Evolutionary conservation across 2,329 filamentous ascomycete species (phyloP).

Genomic region (Xylariales sp.): DNA sequence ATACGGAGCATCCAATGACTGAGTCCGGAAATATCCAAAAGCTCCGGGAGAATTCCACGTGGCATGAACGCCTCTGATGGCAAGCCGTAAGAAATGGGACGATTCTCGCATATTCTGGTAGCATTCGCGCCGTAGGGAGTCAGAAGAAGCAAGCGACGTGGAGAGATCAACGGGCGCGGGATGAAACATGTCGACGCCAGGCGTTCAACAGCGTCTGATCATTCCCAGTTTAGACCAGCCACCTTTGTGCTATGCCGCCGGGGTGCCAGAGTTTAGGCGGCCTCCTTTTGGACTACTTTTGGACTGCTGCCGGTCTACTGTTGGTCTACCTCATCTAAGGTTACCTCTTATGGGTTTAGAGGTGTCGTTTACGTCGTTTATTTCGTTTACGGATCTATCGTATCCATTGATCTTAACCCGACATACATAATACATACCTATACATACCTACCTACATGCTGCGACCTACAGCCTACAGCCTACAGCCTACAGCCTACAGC

Average conservation of each 20-base stretch:
- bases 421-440: neutral
- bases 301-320: no score
- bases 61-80: conserved; percentile 15
- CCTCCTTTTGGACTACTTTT: no score
- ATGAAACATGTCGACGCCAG: conserved; percentile 11
- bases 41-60: conserved; percentile 13
- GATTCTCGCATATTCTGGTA: conserved; percentile 18
- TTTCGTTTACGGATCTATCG: no score
- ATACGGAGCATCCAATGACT: neutral
- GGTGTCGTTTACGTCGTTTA: no score
- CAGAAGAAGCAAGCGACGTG: conserved; percentile 14
- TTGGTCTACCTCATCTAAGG: no score
- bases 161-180: neutral
- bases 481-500: no score
- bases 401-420: no score
- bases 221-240: conserved; percentile 3
- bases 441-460: neutral
- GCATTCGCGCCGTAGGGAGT: neutral
- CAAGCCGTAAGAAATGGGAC: conserved; percentile 13
- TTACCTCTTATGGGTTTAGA: no score
- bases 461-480: no score
- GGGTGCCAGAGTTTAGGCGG: no score
- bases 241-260: neutral
- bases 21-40: neutral
- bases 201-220: neutral